These are phyloP conservation scores for Lachnellula arida DNA, from an alignment of 2,329 filamentous ascomycete genomes.

Conservation along the genomic window DNA sequence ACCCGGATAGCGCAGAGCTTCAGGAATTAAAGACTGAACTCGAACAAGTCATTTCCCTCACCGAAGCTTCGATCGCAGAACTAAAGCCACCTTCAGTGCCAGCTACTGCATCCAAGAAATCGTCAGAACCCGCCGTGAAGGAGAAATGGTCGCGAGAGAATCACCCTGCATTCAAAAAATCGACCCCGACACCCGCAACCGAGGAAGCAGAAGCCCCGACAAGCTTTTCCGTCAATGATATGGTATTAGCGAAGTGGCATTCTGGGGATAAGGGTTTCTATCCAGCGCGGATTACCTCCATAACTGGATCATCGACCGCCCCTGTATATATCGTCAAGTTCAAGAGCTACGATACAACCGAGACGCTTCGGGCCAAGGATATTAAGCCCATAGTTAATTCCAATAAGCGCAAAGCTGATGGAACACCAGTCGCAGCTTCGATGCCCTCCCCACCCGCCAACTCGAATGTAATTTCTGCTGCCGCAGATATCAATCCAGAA, in stretches of 20 bases:
- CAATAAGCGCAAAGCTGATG: slow-evolving; percentile 83
- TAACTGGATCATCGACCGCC: slow-evolving; percentile 85
- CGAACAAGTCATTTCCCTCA: slow-evolving; percentile 72
- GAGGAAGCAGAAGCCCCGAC: slow-evolving; percentile 49
- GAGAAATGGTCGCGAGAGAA: slow-evolving; percentile 79
- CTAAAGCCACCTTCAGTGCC: slow-evolving; percentile 54
- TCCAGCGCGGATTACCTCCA: slow-evolving; percentile 85
- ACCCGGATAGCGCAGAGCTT: slow-evolving; percentile 75
- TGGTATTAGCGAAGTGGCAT: slow-evolving; percentile 83
- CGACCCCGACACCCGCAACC: slow-evolving; percentile 40
- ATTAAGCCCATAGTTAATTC: slow-evolving; percentile 72
- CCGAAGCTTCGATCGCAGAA: slow-evolving; percentile 77
- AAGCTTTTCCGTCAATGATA: slow-evolving; percentile 82
- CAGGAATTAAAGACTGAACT: slow-evolving; percentile 74
- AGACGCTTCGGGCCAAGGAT: slow-evolving; percentile 77
- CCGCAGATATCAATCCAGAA: slow-evolving; percentile 56
- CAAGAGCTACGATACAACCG: slow-evolving; percentile 81
- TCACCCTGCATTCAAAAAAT: slow-evolving; percentile 69
- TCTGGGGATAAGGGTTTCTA: slow-evolving; percentile 89
- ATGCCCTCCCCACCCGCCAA: slow-evolving; percentile 39
- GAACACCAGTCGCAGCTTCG: slow-evolving; percentile 48
- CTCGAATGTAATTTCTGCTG: slow-evolving; percentile 35
- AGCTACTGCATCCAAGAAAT: slow-evolving; percentile 35
- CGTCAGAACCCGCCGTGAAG: slow-evolving; percentile 50
- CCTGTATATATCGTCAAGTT: slow-evolving; percentile 95